Conservation (phyloP, 169 alveolate genomes). For the Perkinsus chesapeaki region DNA sequence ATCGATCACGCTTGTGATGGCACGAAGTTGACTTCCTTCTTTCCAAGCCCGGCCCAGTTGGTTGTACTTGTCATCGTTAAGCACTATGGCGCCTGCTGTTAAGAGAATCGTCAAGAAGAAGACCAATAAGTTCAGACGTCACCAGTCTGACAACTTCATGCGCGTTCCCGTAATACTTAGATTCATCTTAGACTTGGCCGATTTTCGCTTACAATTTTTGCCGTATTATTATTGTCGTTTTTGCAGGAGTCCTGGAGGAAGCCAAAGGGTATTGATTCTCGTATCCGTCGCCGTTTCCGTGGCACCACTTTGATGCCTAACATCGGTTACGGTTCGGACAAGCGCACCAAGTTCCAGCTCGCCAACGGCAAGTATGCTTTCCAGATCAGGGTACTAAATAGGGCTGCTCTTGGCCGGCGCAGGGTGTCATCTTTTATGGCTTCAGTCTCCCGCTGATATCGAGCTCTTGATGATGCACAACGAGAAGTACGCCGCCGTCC, state of each 20-base stretch:
- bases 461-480: slow-evolving; percentile 92
- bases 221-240: background rate
- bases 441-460: slow-evolving; percentile 63
- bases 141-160: slow-evolving; percentile 87
- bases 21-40: background rate
- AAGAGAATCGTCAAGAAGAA: slow-evolving; percentile 84
- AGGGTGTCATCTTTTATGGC: background rate
- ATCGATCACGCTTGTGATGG: background rate
- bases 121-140: slow-evolving; percentile 84
- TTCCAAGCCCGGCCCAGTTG: background rate
- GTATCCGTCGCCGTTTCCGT: slow-evolving; percentile 90
- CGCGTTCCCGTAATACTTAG: slow-evolving; percentile 70
- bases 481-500: slow-evolving; percentile 83
- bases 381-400: slow-evolving; percentile 52
- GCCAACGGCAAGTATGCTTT: slow-evolving; percentile 87
- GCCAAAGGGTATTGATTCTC: slow-evolving; percentile 95
- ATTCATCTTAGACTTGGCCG: background rate
- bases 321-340: slow-evolving; percentile 93
- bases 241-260: slow-evolving; percentile 86
- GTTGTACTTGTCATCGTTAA: background rate
- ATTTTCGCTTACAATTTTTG: background rate
- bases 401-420: too few relatives aligned
- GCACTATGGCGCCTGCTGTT: slow-evolving; percentile 33
- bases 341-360: slow-evolving; percentile 81
- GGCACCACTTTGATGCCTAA: slow-evolving; percentile 89